Evolutionary conservation across 768 basidiomycete species (phyloP), one percentile per base, ranked within the genome.

Genomic region (Gautieria morchelliformis): DNA sequence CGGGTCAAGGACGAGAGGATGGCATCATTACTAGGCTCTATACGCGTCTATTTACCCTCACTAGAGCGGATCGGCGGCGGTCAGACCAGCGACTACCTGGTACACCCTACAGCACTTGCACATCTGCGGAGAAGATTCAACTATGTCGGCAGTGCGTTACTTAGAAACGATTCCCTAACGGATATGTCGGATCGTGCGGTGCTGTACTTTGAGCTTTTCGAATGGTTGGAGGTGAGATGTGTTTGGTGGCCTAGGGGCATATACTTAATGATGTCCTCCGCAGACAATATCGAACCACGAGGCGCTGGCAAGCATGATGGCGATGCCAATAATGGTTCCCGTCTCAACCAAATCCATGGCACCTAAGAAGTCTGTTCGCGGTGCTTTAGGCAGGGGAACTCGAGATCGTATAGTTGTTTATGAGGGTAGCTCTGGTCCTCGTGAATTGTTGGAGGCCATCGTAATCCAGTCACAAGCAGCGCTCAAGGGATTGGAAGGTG

Each of bases 201-300:
- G 8, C 73, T 97, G 17, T 97, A 96, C 69, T 89, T 89, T 66
- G 89, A 94, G 67, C 69, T 97, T 27, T 80, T 96, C 53, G 84
- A 89, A 63, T 97, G 93, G 93, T 77, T 97, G 11, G 88, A 93
- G 82, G 93, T 91, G 70, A 22, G 8, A n/a, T 19, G 32, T 7
- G 37, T 42, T 49, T 51, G 49, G 42, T 42, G 14, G 54, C 59
- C 48, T 53, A 62, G 19, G 15, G 19, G n/a, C 7, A 42, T 11
- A 6, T 57, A 59, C 55, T 15, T 48, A 32, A 24, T 40, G 42
- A 22, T 54, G 40, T 49, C 35, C 59, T 17, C 56, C 32, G 2
- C 58, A 96, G 93, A 92, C 89, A 0, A 87, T 97, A 47, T 94
- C 93, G 6, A 85, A 85, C 62, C 93, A 96, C 61, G 94, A 95